Conservation (phyloP, 257 asterid genomes). For the Thymus mandschuricus region DNA sequence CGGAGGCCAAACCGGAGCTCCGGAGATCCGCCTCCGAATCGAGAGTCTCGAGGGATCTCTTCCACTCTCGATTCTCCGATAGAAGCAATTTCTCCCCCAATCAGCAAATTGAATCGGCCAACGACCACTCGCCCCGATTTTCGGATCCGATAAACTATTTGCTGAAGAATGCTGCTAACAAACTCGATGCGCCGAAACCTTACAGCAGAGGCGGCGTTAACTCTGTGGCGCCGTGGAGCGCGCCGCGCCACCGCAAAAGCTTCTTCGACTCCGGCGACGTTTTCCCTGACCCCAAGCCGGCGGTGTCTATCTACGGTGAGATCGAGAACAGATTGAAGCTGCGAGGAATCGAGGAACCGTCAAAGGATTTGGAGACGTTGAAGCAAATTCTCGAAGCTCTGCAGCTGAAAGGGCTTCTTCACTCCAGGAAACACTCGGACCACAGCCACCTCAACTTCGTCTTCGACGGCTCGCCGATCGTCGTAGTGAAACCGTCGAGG, state of each 20-base stretch:
- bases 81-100: slow-evolving; percentile 35
- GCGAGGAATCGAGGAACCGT: slow-evolving; percentile 79
- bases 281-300: slow-evolving; percentile 79
- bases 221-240: slow-evolving; percentile 51
- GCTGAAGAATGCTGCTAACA: slow-evolving; percentile 30
- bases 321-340: slow-evolving; percentile 65
- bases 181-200: slow-evolving; percentile 41
- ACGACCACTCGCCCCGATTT: slow-evolving; percentile 30
- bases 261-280: slow-evolving; percentile 75
- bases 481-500: slow-evolving; percentile 58
- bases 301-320: slow-evolving; percentile 56
- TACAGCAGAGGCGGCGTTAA: slow-evolving; percentile 44
- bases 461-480: slow-evolving; percentile 67
- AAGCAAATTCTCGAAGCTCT: slow-evolving; percentile 92
- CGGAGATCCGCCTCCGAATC: slow-evolving; percentile 96
- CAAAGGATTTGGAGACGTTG: slow-evolving; percentile 79
- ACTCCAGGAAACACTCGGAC: slow-evolving; percentile 53
- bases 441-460: slow-evolving; percentile 55
- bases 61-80: slow-evolving; percentile 56
- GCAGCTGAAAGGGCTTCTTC: slow-evolving; percentile 92
- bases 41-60: slow-evolving; percentile 73
- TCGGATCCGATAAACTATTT: slow-evolving; percentile 44
- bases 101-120: slow-evolving; percentile 33
- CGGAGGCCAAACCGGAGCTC: slow-evolving; percentile 62
- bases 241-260: slow-evolving; percentile 62